Evolutionary conservation across 1,284 basidiomycete species (phyloP).

Genomic region (Somion occarium): DNA sequence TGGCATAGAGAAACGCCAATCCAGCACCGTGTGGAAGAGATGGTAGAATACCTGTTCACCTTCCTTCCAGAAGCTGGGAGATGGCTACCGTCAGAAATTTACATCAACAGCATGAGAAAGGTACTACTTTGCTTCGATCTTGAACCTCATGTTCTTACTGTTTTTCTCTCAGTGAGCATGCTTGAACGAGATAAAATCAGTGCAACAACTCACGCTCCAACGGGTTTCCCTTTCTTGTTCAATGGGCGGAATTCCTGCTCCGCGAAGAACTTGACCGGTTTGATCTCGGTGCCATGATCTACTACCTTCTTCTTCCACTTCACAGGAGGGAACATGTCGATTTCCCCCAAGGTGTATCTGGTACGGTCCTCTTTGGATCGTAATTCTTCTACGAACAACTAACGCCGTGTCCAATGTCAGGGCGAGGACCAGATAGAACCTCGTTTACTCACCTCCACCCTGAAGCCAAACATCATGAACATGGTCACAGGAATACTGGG

Average conservation of each 20-base stretch:
- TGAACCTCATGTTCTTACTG: neutral
- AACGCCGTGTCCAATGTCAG: too few species aligned
- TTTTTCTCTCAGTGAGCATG: neutral
- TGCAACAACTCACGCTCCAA: neutral
- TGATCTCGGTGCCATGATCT: neutral
- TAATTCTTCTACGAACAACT: neutral
- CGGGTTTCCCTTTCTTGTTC: neutral
- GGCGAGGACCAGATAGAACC: too few species aligned
- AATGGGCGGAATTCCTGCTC: neutral
- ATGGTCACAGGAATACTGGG: neutral
- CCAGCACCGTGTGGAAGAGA: neutral
- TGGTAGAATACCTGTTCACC: neutral
- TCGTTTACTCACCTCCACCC: too few species aligned
- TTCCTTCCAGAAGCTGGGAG: neutral
- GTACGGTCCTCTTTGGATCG: neutral
- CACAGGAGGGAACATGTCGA: neutral
- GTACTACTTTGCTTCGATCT: neutral
- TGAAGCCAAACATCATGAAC: too few species aligned
- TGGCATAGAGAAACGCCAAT: slow-evolving; percentile 1
- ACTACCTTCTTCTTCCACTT: neutral
- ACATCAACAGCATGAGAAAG: neutral
- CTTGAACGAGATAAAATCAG: neutral
- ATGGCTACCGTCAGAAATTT: neutral
- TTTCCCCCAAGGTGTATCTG: neutral
- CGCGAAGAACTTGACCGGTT: neutral